A percentile compares a stretch with the other conserved stretches of the same genome.
Evolutionary conservation across 2,329 filamentous ascomycete genomes (phyloP).

Genomic region (Phoma herbarum): DNA sequence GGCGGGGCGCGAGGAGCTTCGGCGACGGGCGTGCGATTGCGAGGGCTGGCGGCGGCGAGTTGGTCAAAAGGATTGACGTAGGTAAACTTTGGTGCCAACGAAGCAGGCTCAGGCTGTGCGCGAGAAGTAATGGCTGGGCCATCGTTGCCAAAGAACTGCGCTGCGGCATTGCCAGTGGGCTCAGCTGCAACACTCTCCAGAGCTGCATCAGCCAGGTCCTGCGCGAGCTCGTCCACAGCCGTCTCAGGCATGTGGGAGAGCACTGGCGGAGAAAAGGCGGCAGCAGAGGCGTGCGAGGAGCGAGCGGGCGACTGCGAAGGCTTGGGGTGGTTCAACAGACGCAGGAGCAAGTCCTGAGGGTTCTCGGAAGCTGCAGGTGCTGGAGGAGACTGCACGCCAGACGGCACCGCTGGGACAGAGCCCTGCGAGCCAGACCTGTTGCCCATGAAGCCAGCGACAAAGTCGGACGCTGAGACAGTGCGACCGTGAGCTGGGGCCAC

Average conservation of each 20-base stretch:
- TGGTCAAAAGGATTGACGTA: slow-evolving; percentile 79
- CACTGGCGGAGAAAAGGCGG: slow-evolving; percentile 42
- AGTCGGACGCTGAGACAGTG: slow-evolving; percentile 63
- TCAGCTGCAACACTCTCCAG: slow-evolving; percentile 48
- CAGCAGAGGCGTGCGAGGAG: slow-evolving; percentile 36
- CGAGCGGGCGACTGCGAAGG: slow-evolving; percentile 46
- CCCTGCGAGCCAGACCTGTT: slow-evolving; percentile 52
- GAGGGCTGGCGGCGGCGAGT: slow-evolving; percentile 71
- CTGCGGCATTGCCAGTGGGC: slow-evolving; percentile 30
- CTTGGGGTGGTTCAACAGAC: slow-evolving; percentile 81
- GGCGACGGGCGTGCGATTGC: slow-evolving; percentile 55
- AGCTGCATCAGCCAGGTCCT: slow-evolving; percentile 56
- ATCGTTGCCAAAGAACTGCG: slow-evolving; percentile 51
- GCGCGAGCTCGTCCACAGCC: slow-evolving; percentile 55
- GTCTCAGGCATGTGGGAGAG: slow-evolving; percentile 52
- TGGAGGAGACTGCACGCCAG: slow-evolving; percentile 38
- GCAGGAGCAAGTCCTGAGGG: slow-evolving; percentile 85
- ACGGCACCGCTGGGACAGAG: slow-evolving; percentile 41
- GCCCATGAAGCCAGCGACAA: slow-evolving; percentile 65
- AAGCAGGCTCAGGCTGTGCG: slow-evolving; percentile 39
- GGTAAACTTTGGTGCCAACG: slow-evolving; percentile 64
- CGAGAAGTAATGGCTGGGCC: slow-evolving; percentile 51
- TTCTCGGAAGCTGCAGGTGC: slow-evolving; percentile 59
- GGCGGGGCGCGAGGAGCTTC: slow-evolving; percentile 34
- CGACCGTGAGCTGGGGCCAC: slow-evolving; percentile 40